phyloP scores from a whole-genome alignment of 306 rosid genomes.

The Prunus padus region DNA sequence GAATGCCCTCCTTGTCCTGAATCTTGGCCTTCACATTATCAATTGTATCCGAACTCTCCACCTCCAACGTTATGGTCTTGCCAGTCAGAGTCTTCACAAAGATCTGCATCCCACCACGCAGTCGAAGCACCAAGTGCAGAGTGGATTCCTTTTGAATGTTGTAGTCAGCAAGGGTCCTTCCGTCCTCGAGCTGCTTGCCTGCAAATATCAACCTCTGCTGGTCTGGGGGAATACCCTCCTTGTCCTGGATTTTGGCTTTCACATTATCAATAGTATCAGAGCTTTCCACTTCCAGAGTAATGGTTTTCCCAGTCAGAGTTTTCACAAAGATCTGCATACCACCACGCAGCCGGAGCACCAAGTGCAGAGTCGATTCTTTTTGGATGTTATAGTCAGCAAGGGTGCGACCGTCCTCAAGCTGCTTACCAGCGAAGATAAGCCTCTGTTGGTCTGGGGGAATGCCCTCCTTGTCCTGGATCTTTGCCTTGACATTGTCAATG shows the following conservation, averaged over 20 bases:
- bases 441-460: conserved; percentile 25
- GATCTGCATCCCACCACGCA: conserved; percentile 28
- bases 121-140: conserved; percentile 23
- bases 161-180: conserved; percentile 26
- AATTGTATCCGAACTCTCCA: conserved; percentile 19
- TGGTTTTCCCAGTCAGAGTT: conserved; percentile 19
- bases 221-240: conserved; percentile 27
- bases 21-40: conserved; percentile 27
- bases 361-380: conserved; percentile 19
- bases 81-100: conserved; percentile 26
- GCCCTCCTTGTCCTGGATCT: conserved; percentile 26
- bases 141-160: conserved; percentile 30
- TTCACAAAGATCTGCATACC: conserved; percentile 30
- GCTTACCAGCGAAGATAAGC: conserved; percentile 26
- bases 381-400: conserved; percentile 23
- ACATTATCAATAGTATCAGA: conserved; percentile 25
- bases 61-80: conserved; percentile 24
- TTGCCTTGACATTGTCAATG: conserved; percentile 25
- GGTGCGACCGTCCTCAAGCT: conserved; percentile 22
- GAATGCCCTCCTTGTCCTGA: conserved; percentile 32
- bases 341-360: conserved; percentile 28
- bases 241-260: conserved; percentile 25
- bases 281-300: conserved; percentile 24
- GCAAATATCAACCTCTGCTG: conserved; percentile 27
- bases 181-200: conserved; percentile 25